Conservation (phyloP, 345 rosid species). For the Acer campestre region DNA sequence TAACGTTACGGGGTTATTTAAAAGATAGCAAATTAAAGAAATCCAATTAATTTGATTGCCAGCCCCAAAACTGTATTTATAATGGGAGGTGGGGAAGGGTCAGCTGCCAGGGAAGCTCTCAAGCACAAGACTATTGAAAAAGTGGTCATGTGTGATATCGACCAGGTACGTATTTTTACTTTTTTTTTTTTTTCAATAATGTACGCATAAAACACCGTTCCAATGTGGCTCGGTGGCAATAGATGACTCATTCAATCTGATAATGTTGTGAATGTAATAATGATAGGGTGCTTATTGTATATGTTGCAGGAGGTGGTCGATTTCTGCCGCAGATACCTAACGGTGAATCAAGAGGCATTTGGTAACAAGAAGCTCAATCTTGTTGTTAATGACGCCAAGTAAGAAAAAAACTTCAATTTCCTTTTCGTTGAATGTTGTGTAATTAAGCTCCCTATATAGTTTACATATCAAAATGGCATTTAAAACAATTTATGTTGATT, state of each 20-base stretch:
- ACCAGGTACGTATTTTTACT: slow-evolving; percentile 47
- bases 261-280: no score
- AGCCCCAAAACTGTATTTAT: slow-evolving; percentile 80
- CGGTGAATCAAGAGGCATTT: slow-evolving; percentile 81
- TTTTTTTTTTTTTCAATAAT: no score
- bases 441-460: neutral
- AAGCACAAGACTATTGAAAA: slow-evolving; percentile 66
- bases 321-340: slow-evolving; percentile 69
- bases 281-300: no score
- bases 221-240: no score
- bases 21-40: no score
- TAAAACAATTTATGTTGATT: neutral
- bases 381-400: slow-evolving; percentile 90
- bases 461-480: neutral
- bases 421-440: neutral
- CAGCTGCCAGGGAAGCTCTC: slow-evolving; percentile 94
- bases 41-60: neutral
- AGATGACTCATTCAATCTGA: no score
- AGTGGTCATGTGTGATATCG: slow-evolving; percentile 98
- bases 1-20: no score
- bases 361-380: slow-evolving; percentile 71
- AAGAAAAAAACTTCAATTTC: slow-evolving; percentile 18
- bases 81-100: slow-evolving; percentile 99
- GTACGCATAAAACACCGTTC: no score
- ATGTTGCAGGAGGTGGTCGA: slow-evolving; percentile 84